phyloP scores from a whole-genome alignment of 768 basidiomycete species.

The Mrakia frigida region DNA sequence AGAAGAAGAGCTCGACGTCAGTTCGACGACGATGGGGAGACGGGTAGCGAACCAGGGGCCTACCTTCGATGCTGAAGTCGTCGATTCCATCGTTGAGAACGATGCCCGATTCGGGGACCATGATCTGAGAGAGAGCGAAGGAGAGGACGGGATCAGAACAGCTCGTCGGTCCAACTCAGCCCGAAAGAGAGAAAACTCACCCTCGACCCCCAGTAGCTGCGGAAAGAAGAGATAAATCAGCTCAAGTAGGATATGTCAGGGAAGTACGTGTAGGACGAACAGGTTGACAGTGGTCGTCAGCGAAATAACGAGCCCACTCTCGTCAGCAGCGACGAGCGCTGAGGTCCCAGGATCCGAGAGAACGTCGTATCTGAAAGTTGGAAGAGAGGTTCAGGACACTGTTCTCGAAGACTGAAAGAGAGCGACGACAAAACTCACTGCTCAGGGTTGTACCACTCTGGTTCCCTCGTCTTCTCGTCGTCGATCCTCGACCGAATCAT shows the following conservation, averaged over 20 bases:
- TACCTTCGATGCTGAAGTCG: constrained; percentile 40
- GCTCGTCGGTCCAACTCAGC: neutral
- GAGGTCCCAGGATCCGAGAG: constrained; percentile 45
- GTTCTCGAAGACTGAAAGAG: constrained; percentile 25
- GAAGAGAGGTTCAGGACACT: neutral
- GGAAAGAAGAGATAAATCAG: neutral
- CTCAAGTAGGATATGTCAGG: neutral
- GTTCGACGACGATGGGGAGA: neutral
- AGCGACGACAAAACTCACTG: constrained; percentile 34
- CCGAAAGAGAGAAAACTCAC: neutral
- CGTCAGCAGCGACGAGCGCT: constrained; percentile 46
- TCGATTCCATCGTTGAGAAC: constrained; percentile 42
- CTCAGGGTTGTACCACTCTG: constrained; percentile 43
- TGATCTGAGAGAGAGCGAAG: constrained; percentile 17
- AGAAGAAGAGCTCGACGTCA: neutral
- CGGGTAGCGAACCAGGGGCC: constrained; percentile 18
- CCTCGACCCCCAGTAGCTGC: constrained; percentile 35
- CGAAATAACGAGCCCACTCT: constrained; percentile 41
- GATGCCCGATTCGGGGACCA: constrained; percentile 39
- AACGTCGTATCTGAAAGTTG: constrained; percentile 7
- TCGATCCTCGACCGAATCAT: constrained; percentile 34
- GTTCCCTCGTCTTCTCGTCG: constrained; percentile 40
- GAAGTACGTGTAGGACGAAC: constrained; percentile 1
- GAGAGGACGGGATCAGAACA: neutral
- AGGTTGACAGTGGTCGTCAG: constrained; percentile 42